These are phyloP conservation scores for Aureobasidium musti DNA, from an alignment of 2,329 filamentous ascomycete species.

Conservation along the genomic window DNA sequence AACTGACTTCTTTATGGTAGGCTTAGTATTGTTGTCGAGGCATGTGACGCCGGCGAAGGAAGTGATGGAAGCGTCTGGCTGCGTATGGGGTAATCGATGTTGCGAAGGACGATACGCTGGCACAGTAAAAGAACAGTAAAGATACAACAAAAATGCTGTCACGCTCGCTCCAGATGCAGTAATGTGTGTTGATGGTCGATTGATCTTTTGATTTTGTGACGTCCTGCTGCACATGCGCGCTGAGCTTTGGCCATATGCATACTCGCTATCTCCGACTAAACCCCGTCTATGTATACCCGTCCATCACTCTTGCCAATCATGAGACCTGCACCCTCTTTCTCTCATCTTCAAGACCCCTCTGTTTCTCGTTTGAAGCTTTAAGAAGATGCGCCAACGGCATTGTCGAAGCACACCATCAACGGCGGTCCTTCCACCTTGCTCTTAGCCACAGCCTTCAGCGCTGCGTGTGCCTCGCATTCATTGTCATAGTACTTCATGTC, in stretches of 20 bases:
- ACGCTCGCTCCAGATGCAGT: not conserved
- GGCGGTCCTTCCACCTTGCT: conserved; percentile 32
- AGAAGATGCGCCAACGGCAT: not conserved
- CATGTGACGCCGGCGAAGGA: conserved; percentile 19
- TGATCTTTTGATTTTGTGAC: conserved; percentile 10
- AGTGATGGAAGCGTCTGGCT: not conserved
- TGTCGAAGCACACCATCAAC: conserved; percentile 31
- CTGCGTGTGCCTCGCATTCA: conserved; percentile 58
- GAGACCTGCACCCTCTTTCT: no score
- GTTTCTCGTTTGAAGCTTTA: not conserved
- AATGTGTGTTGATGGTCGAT: not conserved
- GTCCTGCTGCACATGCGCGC: not conserved
- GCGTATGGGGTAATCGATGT: not conserved
- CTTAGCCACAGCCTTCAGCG: conserved; percentile 49
- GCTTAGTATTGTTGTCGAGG: conserved; percentile 32
- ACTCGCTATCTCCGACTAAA: not conserved
- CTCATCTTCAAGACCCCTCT: no score
- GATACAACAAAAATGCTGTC: not conserved
- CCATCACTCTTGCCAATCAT: not conserved
- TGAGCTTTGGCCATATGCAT: conserved; percentile 1
- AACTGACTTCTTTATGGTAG: conserved; percentile 5
- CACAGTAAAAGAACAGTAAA: not conserved
- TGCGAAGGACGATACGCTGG: not conserved
- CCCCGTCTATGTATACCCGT: not conserved
- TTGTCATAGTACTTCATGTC: conserved; percentile 72